A percentile compares a stretch with the other conserved stretches of the same genome.
These are phyloP conservation scores for Glarea lozoyensis DNA, from an alignment of 495 filamentous ascomycete species.

Conservation along the genomic window DNA sequence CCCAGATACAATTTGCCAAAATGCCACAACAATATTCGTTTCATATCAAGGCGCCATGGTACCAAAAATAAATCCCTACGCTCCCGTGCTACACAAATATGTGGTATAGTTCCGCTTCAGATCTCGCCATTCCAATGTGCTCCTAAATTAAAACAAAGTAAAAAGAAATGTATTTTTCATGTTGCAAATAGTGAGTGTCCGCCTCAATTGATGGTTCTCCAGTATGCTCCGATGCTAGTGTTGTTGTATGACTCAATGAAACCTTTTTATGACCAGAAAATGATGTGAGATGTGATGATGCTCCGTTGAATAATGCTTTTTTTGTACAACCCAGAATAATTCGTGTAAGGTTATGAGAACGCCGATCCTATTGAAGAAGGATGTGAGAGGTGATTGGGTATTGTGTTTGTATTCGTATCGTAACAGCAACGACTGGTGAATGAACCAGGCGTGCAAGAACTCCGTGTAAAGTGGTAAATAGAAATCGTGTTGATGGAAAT, in stretches of 20 bases:
- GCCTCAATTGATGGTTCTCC: neutral
- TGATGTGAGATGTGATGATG: conserved; percentile 11
- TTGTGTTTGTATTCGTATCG: conserved; percentile 11
- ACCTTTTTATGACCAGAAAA: conserved; percentile 5
- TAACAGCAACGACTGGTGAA: conserved; percentile 16
- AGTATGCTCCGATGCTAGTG: conserved; percentile 6
- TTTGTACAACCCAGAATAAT: conserved; percentile 6
- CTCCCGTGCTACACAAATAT: too few relatives aligned
- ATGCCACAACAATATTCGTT: too few relatives aligned
- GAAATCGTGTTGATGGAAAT: conserved; percentile 9
- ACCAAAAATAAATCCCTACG: too few relatives aligned
- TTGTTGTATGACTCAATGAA: conserved; percentile 5
- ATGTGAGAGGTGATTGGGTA: conserved; percentile 18
- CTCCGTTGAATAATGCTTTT: conserved; percentile 8
- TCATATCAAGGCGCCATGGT: too few relatives aligned
- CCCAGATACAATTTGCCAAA: too few relatives aligned
- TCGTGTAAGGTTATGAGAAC: conserved; percentile 5
- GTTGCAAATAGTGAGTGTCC: too few relatives aligned
- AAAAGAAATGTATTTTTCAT: too few relatives aligned
- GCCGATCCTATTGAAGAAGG: conserved; percentile 13
- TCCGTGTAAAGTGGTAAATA: too few relatives aligned
- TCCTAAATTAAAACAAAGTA: too few relatives aligned
- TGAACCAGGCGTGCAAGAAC: too few relatives aligned
- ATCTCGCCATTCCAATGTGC: too few relatives aligned
- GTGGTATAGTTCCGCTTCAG: too few relatives aligned